phyloP scores from a whole-genome alignment of 2,329 filamentous ascomycete species.

The Colletotrichum agaves region DNA sequence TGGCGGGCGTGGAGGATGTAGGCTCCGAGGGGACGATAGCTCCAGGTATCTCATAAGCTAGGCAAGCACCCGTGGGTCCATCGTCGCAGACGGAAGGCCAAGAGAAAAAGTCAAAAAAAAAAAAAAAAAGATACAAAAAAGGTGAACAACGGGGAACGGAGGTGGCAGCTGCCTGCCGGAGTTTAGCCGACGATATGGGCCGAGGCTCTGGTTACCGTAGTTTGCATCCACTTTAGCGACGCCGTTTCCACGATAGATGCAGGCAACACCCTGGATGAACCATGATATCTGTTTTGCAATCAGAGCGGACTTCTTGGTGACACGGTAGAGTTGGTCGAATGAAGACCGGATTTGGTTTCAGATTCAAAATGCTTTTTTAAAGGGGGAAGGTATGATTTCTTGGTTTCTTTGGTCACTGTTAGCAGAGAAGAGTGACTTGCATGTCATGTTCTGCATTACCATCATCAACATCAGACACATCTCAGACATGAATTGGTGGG shows the following conservation, averaged over 20 bases:
- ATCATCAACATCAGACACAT: too few species aligned
- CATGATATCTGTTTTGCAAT: background rate
- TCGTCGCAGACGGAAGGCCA: background rate
- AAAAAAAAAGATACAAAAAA: background rate
- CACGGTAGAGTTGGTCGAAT: too few species aligned
- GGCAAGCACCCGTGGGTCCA: conserved; percentile 4
- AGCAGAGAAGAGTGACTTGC: too few species aligned
- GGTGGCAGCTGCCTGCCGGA: conserved; percentile 25
- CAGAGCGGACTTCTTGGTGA: too few species aligned
- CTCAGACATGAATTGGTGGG: too few species aligned
- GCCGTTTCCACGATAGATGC: background rate
- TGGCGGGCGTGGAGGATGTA: background rate
- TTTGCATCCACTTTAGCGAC: background rate
- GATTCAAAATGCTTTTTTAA: too few species aligned
- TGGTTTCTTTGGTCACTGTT: too few species aligned
- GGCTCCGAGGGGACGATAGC: conserved; percentile 18
- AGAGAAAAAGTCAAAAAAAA: background rate
- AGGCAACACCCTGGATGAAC: background rate
- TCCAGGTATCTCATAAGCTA: conserved; percentile 18
- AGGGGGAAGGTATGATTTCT: too few species aligned
- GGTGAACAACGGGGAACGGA: conserved; percentile 2
- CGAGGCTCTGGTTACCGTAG: conserved; percentile 13
- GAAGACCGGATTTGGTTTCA: too few species aligned
- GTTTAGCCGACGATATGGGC: conserved; percentile 28
- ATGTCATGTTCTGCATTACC: too few species aligned